Conservation (phyloP, 805 yeast genomes). For the Wickerhamomyces canadensis region DNA sequence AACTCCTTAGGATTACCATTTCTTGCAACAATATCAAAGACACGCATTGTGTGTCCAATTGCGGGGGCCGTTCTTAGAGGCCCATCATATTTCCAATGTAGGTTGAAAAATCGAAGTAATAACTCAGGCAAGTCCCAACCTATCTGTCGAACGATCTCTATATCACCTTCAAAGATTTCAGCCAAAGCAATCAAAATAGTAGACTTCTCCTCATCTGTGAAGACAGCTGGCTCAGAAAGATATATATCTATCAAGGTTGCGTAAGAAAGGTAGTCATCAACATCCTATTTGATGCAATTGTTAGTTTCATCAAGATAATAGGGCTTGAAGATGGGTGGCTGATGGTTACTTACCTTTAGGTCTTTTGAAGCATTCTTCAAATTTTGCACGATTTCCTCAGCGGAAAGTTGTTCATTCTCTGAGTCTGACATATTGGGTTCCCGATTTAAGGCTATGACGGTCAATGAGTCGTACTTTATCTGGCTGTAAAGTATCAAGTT, state of each 20-base stretch:
- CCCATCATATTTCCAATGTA: constrained; percentile 36
- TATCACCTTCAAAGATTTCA: constrained; percentile 38
- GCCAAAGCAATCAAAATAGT: constrained; percentile 41
- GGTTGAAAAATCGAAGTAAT: constrained; percentile 47
- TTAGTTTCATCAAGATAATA: no score
- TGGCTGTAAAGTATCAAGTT: no score
- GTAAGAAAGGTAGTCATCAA: constrained; percentile 62
- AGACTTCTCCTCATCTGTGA: constrained; percentile 43
- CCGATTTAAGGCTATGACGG: no score
- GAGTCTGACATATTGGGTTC: constrained; percentile 15
- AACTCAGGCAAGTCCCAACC: constrained; percentile 92
- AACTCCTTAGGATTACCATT: constrained; percentile 80
- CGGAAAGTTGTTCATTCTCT: constrained; percentile 10
- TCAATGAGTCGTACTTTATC: no score
- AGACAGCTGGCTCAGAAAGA: constrained; percentile 42
- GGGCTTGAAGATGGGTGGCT: no score
- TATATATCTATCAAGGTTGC: constrained; percentile 68
- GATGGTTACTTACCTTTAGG: constrained; percentile 11
- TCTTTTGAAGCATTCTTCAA: constrained; percentile 12
- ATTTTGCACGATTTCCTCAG: constrained; percentile 6
- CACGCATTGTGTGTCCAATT: constrained; percentile 29
- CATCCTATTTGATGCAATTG: constrained; percentile 23
- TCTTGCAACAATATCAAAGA: constrained; percentile 59
- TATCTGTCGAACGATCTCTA: constrained; percentile 53
- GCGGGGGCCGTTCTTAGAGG: constrained; percentile 21